Evolutionary conservation across 169 alveolate genomes (phyloP).

Genomic region (Babesia sp.): DNA sequence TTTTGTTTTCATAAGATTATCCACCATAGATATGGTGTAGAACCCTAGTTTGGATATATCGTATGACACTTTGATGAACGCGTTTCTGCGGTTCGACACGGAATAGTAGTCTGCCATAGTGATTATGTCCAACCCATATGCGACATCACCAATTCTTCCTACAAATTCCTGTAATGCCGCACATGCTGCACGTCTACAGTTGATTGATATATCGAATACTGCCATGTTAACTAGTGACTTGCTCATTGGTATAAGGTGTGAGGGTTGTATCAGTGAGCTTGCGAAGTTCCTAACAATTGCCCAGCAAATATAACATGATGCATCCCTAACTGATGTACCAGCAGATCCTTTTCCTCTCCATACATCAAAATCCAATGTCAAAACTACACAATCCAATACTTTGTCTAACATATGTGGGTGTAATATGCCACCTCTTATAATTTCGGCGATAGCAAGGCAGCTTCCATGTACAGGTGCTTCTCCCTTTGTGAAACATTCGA

Average conservation of each 20-base stretch:
- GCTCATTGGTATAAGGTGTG: slow-evolving; percentile 41
- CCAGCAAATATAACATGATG: slow-evolving; percentile 66
- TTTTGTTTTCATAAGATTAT: slow-evolving; percentile 42
- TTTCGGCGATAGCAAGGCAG: slow-evolving; percentile 64
- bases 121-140: slow-evolving; percentile 51
- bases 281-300: slow-evolving; percentile 42
- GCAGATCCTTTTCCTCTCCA: slow-evolving; percentile 66
- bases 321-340: slow-evolving; percentile 54
- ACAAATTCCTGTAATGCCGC: slow-evolving; percentile 64
- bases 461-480: slow-evolving; percentile 62
- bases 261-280: slow-evolving; percentile 4
- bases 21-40: slow-evolving; percentile 55
- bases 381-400: slow-evolving; percentile 44
- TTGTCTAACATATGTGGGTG: slow-evolving; percentile 52
- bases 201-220: slow-evolving; percentile 53
- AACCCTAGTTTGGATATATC: slow-evolving; percentile 36
- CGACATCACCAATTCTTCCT: slow-evolving; percentile 51
- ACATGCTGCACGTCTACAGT: slow-evolving; percentile 62
- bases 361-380: slow-evolving; percentile 43
- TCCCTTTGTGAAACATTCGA: slow-evolving; percentile 24
- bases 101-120: slow-evolving; percentile 45
- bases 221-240: slow-evolving; percentile 49
- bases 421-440: slow-evolving; percentile 39
- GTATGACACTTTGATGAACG: slow-evolving; percentile 41
- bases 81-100: slow-evolving; percentile 43